Conservation (phyloP, 2,329 filamentous ascomycete species). For the Epichloe amarillans region DNA sequence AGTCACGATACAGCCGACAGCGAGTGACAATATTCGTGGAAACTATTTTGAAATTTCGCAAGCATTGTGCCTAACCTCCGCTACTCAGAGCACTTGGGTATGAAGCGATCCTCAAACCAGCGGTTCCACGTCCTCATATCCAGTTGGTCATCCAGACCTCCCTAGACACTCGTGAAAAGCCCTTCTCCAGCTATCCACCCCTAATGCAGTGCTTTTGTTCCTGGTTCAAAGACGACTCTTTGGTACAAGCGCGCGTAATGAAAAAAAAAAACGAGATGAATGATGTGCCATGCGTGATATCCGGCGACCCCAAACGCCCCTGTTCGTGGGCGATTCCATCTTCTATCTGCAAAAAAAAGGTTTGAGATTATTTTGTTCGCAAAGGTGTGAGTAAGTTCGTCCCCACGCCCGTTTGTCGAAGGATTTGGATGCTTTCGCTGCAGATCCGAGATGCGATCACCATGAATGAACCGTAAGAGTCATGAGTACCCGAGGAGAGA, state of each 20-base stretch:
- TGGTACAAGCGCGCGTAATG: constrained; percentile 29
- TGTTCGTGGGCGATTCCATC: constrained; percentile 49
- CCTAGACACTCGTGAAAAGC: constrained; percentile 43
- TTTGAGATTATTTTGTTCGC: neutral
- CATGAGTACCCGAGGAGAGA: constrained; percentile 35
- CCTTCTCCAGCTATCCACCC: constrained; percentile 45
- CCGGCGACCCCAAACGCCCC: constrained; percentile 66
- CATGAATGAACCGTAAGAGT: constrained; percentile 35
- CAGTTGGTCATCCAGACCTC: constrained; percentile 21
- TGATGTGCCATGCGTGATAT: constrained; percentile 62
- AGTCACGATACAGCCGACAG: neutral
- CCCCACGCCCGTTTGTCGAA: constrained; percentile 37
- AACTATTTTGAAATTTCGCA: constrained; percentile 46
- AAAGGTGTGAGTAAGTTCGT: constrained; percentile 20
- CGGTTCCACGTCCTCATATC: constrained; percentile 49
- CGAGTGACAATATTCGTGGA: constrained; percentile 25
- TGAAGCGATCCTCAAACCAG: constrained; percentile 50
- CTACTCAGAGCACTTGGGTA: constrained; percentile 39
- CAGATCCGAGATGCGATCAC: constrained; percentile 44
- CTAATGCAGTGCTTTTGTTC: constrained; percentile 36
- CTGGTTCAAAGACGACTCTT: constrained; percentile 30
- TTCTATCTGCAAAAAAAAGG: constrained; percentile 51
- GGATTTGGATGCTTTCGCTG: constrained; percentile 37
- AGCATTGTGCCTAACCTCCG: constrained; percentile 37
- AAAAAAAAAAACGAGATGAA: constrained; percentile 30